Base-by-base conservation (phyloP, 345 rosid genomes). In the Arabis alpina region DNA sequence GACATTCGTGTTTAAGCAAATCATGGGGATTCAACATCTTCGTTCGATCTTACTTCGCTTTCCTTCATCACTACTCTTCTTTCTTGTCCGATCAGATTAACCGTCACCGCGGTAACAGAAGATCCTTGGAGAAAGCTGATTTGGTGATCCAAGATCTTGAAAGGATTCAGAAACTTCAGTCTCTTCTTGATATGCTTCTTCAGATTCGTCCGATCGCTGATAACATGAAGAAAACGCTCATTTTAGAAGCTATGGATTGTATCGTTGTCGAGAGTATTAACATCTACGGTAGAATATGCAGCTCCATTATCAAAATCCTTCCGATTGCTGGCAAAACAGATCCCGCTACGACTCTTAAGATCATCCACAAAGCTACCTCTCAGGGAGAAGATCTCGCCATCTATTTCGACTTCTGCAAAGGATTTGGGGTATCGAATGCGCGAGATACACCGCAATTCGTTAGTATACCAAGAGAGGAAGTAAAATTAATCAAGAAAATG, bases 191-290 rank as follows among this genome's bases (percentile, higher is more conserved):
- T 57, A n/a, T 83, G 59, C 65, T 90, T 75, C 82, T 90, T 11
- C 87, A 83, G 44, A 68, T 93, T 13, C 79, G 78, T 19, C 97
- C 97, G 0, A 54, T 42, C 13, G 81, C 79, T 8, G 66, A 72
- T 2, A 87, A 81, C 50, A 88, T 86, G 94, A 81, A 57, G 79
- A 77, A 52, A 27, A 37, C 32, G 7, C 66, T 93, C 24, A 78
- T 91, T 28, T 80, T 82, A 1, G 97, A 90, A 69, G 97, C 92
- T 9, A 85, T 93, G 96, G 92, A 88, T 76, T 87, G 89, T 50
- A 52, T 90, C 2, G 62, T 86, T 27, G 54, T 83, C 13, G 97
- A 93, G 66, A 78, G 88, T 15, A 85, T 81, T 47, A 84, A 84
- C 40, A 76, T 86, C 34, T 85, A 87, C 39, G 80, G 87, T 75